Evolutionary conservation across 2,329 filamentous ascomycete genomes (phyloP).

Genomic region (Cytospora leucostoma): DNA sequence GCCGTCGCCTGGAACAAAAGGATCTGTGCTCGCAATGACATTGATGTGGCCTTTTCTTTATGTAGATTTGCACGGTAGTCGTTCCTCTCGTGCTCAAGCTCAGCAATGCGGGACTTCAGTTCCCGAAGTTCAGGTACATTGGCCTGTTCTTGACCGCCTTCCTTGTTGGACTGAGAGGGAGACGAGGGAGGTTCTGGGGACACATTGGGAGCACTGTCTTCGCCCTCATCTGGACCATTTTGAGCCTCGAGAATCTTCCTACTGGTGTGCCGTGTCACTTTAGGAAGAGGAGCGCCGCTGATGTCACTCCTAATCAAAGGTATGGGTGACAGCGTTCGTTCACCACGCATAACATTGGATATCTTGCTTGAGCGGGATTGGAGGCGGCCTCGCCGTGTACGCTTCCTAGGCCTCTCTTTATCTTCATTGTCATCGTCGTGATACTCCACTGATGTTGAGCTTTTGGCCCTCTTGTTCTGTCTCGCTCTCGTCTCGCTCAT

Average conservation of each 20-base stretch:
- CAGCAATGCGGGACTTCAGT: background rate
- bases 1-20: background rate
- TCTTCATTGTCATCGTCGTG: background rate
- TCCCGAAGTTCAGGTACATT: background rate
- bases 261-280: background rate
- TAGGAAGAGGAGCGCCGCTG: background rate
- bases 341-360: background rate
- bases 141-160: background rate
- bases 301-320: background rate
- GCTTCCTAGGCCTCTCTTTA: background rate
- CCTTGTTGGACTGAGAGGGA: background rate
- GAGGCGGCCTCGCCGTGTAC: background rate
- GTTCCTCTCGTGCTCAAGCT: background rate
- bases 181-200: background rate
- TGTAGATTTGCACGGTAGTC: background rate
- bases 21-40: background rate
- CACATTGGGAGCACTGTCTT: background rate
- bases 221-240: background rate
- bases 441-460: too few species aligned
- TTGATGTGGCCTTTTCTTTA: background rate
- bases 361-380: background rate
- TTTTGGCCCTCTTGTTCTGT: background rate
- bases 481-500: background rate
- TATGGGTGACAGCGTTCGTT: background rate
- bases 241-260: background rate